These are phyloP conservation scores for Adansonia digitata DNA, from an alignment of 345 rosid genomes.

Conservation along the genomic window DNA sequence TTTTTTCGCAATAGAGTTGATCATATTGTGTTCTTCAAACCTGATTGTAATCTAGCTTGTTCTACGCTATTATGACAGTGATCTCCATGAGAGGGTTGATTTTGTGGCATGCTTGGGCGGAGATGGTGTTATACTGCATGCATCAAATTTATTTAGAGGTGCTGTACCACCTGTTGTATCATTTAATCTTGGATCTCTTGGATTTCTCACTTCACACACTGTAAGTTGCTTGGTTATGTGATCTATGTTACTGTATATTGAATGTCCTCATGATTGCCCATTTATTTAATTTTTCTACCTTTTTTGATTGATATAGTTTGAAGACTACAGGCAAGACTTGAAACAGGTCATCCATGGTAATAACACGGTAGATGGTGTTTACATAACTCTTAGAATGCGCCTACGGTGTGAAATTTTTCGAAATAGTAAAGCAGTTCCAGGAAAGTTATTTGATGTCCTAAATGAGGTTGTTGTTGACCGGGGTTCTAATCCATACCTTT, in stretches of 20 bases:
- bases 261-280: conserved; percentile 8
- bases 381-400: conserved; percentile 96
- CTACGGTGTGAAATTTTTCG: conserved; percentile 85
- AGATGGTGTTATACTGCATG: conserved; percentile 94
- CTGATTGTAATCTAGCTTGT: conserved; percentile 10
- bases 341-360: conserved; percentile 86
- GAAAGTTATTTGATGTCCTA: conserved; percentile 89
- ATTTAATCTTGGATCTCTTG: conserved; percentile 94
- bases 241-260: conserved; percentile 3
- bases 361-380: conserved; percentile 76
- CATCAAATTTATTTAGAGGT: conserved; percentile 87
- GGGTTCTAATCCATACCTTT: conserved; percentile 98
- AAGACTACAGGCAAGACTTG: conserved; percentile 74
- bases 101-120: conserved; percentile 98
- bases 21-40: not conserved
- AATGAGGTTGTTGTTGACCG: conserved; percentile 93
- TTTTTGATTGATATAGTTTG: conserved; percentile 47
- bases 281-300: conserved; percentile 5
- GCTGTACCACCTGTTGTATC: conserved; percentile 97
- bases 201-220: conserved; percentile 89
- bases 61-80: conserved; percentile 39
- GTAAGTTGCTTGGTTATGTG: conserved; percentile 40
- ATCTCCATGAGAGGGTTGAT: conserved; percentile 98
- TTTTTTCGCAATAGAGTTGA: not conserved
- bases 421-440: conserved; percentile 83